Evolutionary conservation across 495 filamentous ascomycete species (phyloP).

Genomic region (Talaromyces borbonicus): DNA sequence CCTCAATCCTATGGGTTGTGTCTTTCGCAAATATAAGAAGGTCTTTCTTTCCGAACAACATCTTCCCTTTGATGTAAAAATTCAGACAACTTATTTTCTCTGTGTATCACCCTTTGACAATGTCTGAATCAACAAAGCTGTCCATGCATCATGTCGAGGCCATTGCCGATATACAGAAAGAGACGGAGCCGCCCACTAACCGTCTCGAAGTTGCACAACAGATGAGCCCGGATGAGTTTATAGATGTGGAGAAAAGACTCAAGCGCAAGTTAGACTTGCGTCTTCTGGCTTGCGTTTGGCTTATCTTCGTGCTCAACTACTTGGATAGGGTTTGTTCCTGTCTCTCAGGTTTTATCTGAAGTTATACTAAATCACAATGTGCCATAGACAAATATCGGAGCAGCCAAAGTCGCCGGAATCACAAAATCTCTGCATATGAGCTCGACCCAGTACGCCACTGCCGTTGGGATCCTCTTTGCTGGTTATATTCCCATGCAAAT

Average conservation of each 20-base stretch:
- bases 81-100: background rate
- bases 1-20: background rate
- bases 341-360: conserved; percentile 22
- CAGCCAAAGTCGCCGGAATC: conserved; percentile 1
- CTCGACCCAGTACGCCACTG: conserved; percentile 47
- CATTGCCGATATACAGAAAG: background rate
- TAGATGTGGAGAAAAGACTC: conserved; percentile 16
- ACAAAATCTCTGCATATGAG: background rate
- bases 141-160: background rate
- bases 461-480: conserved; percentile 65
- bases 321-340: conserved; percentile 49
- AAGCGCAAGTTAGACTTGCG: conserved; percentile 25
- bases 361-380: conserved; percentile 42
- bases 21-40: background rate
- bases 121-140: background rate
- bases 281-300: conserved; percentile 20
- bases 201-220: conserved; percentile 7
- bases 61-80: background rate
- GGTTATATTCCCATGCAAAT: conserved; percentile 45
- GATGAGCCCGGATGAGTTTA: conserved; percentile 4
- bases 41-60: background rate
- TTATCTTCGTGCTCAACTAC: conserved; percentile 30
- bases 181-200: conserved; percentile 1
- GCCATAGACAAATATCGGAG: conserved; percentile 43
- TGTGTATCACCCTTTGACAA: background rate